Conservation (phyloP, 1,284 basidiomycete genomes). For the Cutaneotrichosporon arboriforme region DNA sequence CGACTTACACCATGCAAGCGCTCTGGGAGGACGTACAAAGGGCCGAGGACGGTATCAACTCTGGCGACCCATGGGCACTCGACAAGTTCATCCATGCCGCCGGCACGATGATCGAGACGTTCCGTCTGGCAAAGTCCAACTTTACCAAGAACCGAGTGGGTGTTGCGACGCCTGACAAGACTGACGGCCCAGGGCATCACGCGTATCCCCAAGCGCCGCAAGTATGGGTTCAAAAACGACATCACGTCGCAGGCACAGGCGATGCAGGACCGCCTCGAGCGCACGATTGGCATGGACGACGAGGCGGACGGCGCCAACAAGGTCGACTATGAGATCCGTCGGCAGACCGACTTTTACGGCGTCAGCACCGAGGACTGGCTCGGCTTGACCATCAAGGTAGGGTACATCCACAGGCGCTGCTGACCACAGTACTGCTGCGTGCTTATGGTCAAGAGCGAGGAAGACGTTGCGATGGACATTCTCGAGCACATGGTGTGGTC, state of each 20-base stretch:
- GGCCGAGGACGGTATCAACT: constrained; percentile 41
- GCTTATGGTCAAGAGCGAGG: constrained; percentile 58
- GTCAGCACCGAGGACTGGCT: constrained; percentile 84
- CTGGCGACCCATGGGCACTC: constrained; percentile 46
- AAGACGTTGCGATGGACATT: constrained; percentile 68
- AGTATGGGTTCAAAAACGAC: constrained; percentile 24
- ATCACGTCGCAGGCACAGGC: constrained; percentile 30
- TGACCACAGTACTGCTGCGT: constrained; percentile 70
- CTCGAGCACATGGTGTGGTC: constrained; percentile 72
- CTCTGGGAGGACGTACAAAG: constrained; percentile 46
- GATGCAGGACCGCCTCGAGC: constrained; percentile 44
- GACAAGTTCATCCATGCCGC: constrained; percentile 72
- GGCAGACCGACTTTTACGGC: constrained; percentile 60
- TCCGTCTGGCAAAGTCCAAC: constrained; percentile 74
- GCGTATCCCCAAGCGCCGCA: constrained; percentile 28
- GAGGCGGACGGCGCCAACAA: constrained; percentile 28
- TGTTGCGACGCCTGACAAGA: constrained; percentile 1
- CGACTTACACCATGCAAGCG: constrained; percentile 38
- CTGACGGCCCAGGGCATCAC: constrained; percentile 32
- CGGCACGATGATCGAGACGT: constrained; percentile 78
- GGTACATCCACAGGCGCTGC: constrained; percentile 15
- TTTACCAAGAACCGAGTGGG: constrained; percentile 71
- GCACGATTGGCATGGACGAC: constrained; percentile 41
- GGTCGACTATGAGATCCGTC: constrained; percentile 24
- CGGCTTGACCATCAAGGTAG: constrained; percentile 72